Evolutionary conservation across 2,329 filamentous ascomycete species (phyloP), one percentile per base, ranked within the genome.

Genomic region (Metarhizium guizhouense): DNA sequence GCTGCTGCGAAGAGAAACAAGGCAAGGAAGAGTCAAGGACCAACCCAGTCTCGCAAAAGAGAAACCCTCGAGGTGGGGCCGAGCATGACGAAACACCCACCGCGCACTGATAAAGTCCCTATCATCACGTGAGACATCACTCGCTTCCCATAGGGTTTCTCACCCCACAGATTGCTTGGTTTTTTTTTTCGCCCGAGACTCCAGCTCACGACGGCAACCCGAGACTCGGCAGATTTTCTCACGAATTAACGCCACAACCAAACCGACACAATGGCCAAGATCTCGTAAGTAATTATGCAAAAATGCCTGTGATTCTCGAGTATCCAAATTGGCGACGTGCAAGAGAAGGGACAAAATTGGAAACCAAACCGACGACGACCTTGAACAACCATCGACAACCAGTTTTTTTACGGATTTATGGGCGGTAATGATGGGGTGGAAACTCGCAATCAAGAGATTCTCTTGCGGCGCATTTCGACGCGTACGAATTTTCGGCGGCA

Each of bases 201-300:
- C 61, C 62, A 65, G 64, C 62, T 67, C 63, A 69, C 67, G 67
- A 71, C 67, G 65, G 67, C 65, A 68, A 64, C 63, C 64, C 63
- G 67, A 67, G 65, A 70, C 64, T 65, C 66, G 69, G 68, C 65
- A 70, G 64, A 63, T 65, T 58, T 68, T 63, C 61, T 65, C 60
- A 70, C 68, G 68, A 71, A 69, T 63, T 68, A 71, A 72, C 71
- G 70, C 67, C 71, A 67, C 65, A 69, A 66, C 70, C 67, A 73
- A 72, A 72, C 74, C 73, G 72, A 75, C 72, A 76, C 73, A 81
- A 84, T 84, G 81, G 81, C 80, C 74, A 84, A 84, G 75, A 68
- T 78, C 65, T 82, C 80, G 81, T 84, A 78, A 76, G 81, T 82
- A 30, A 54, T 45, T 57, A 34, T 57, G 43, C 52, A 58, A 48